Evolutionary conservation across 139 green algal species (phyloP).

Genomic region (Coelastrella sp.): DNA sequence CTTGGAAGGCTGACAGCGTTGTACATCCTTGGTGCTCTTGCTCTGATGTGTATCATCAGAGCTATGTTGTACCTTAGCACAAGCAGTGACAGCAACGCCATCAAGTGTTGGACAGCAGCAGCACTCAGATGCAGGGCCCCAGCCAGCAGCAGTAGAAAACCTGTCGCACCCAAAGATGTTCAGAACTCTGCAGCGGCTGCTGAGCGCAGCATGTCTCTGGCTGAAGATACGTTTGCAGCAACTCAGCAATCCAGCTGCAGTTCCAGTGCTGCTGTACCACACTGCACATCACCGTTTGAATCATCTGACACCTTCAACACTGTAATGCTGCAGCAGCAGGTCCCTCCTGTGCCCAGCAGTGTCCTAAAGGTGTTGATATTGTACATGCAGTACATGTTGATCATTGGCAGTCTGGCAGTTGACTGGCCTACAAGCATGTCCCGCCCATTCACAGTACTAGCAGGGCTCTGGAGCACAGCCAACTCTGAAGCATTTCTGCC

Average conservation of each 20-base stretch:
- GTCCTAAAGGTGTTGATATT: conserved; percentile 35
- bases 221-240: no score
- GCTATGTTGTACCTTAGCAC: conserved; percentile 38
- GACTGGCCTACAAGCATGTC: conserved; percentile 5
- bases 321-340: not conserved
- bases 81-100: not conserved
- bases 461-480: conserved; percentile 13
- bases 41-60: not conserved
- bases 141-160: no score
- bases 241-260: not conserved
- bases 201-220: no score
- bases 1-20: not conserved
- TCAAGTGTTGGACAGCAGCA: not conserved
- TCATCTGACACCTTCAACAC: no score
- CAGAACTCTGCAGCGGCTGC: not conserved
- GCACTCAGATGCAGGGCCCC: not conserved
- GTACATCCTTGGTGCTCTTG: not conserved
- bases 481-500: not conserved
- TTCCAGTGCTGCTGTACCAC: not conserved
- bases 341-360: conserved; percentile 1
- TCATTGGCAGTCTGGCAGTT: conserved; percentile 28
- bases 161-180: not conserved
- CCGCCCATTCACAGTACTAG: conserved; percentile 13
- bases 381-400: conserved; percentile 49
- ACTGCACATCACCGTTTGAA: not conserved